Evolutionary conservation across 352 stramenopile genomes (phyloP), one percentile per base, ranked within the genome.

Genomic region (Phytophthora gonapodyides): DNA sequence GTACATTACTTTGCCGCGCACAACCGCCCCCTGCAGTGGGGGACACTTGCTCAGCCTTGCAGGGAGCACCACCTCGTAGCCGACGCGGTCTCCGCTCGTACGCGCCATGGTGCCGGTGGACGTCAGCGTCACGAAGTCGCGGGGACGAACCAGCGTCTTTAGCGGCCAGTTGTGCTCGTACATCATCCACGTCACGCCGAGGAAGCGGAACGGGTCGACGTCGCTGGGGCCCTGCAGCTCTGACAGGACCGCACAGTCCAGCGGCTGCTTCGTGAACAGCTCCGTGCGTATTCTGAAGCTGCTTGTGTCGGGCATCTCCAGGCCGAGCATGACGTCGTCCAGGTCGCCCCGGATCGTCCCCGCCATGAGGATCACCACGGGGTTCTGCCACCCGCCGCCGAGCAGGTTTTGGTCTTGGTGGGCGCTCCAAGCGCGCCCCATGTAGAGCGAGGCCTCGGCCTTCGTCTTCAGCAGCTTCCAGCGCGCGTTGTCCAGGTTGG

Each of bases 1-100:
- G 34, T 61, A 61, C 56, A 70, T 61, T 5, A 61, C 34, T 52
- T 57, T 61, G 19, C 41, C 37, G 5, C 62, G 62, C 24, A 57
- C 10, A 4, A 61, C 34, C 6, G 15, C 2, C 7, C 84, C 64
- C 12, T 64, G 73, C 7, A 63, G 5, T 5, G 61, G 54, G 7
- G 61, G 61, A 41, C 55, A 69, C 15, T 60, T 38, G 11, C 35
- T 5, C 15, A 74, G 54, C 10, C 46, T 52, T 16, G 80, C 70
- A n/a, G 81, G 83, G 38, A 82, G 71, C 12, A 71, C 66, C 34
- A 82, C 57, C 27, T 82, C 70, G 55, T 72, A 82, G 41, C 73
- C 73, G 37, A 82, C 63, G 5, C 51, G 49, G 13, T 82, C 73
- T 13, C 73, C 73, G n/a, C 60, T 68, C 1, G 48, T 42, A 7